phyloP scores from a whole-genome alignment of 306 rosid genomes.

The Styphnolobium japonicum region DNA sequence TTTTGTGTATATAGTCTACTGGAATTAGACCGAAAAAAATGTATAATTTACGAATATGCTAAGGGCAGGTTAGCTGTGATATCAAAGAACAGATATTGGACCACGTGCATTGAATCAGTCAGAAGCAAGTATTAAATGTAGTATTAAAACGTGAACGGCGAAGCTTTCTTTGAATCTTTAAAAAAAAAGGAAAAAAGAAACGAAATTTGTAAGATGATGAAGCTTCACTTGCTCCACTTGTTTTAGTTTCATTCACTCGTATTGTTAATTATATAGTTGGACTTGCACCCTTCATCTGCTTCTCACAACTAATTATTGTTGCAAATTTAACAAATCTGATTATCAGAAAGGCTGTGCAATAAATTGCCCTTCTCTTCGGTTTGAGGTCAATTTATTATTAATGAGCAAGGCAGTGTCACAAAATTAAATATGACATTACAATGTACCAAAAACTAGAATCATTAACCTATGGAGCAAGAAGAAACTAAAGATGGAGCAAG shows the following conservation, averaged over 20 bases:
- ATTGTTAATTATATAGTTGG: no score
- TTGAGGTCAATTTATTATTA: no score
- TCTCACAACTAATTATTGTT: not conserved
- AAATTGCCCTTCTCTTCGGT: not conserved
- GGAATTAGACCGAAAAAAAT: no score
- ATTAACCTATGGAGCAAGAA: no score
- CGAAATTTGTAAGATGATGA: not conserved
- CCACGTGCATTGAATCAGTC: not conserved
- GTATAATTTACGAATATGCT: not conserved
- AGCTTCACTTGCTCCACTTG: conserved; percentile 22
- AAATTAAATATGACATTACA: no score
- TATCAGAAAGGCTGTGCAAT: no score
- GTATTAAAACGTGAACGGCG: not conserved
- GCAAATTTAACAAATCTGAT: not conserved
- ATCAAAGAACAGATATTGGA: not conserved
- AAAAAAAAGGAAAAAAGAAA: not conserved
- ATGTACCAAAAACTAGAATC: no score
- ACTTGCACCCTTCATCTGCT: not conserved
- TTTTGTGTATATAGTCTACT: no score
- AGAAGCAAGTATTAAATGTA: not conserved
- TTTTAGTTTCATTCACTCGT: not conserved
- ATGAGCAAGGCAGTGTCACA: no score
- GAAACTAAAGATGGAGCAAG: no score
- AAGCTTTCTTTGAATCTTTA: not conserved
- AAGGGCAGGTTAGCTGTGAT: not conserved